These are phyloP conservation scores for Knufia fluminis DNA, from an alignment of 2,329 filamentous ascomycete species.

Conservation along the genomic window DNA sequence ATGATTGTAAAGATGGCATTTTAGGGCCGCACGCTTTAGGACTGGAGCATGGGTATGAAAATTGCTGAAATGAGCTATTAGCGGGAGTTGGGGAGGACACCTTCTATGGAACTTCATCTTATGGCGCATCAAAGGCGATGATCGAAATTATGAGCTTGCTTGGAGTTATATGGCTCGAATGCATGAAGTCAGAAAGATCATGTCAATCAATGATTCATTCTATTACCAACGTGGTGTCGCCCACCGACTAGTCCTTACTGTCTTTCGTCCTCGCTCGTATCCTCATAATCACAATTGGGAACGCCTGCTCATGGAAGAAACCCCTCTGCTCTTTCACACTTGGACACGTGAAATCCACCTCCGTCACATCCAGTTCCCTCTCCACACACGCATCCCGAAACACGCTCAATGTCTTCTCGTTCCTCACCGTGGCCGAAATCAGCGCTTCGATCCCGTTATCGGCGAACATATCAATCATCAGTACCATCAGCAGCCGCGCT, in stretches of 20 bases:
- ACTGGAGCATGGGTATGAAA: not conserved
- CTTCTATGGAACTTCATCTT: not conserved
- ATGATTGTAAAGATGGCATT: not conserved
- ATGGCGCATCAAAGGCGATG: not conserved
- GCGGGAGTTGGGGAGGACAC: not conserved
- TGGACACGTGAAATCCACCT: slow-evolving; percentile 35
- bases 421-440: slow-evolving; percentile 53
- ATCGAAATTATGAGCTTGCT: no score
- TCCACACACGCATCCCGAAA: slow-evolving; percentile 48
- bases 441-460: slow-evolving; percentile 36
- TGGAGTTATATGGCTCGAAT: no score
- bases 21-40: not conserved
- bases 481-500: slow-evolving; percentile 13
- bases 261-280: not conserved
- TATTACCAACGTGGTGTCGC: no score
- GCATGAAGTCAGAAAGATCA: no score
- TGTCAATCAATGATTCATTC: no score
- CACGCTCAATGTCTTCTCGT: slow-evolving; percentile 50
- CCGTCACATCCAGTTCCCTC: slow-evolving; percentile 29
- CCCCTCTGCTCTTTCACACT: slow-evolving; percentile 35
- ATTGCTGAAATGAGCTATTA: not conserved
- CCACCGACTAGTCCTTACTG: no score
- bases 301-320: slow-evolving; percentile 34
- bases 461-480: slow-evolving; percentile 14
- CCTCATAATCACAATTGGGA: slow-evolving; percentile 7